phyloP scores from a whole-genome alignment of 2,329 filamentous ascomycete species.

The Emmonsiellopsis sp. region DNA sequence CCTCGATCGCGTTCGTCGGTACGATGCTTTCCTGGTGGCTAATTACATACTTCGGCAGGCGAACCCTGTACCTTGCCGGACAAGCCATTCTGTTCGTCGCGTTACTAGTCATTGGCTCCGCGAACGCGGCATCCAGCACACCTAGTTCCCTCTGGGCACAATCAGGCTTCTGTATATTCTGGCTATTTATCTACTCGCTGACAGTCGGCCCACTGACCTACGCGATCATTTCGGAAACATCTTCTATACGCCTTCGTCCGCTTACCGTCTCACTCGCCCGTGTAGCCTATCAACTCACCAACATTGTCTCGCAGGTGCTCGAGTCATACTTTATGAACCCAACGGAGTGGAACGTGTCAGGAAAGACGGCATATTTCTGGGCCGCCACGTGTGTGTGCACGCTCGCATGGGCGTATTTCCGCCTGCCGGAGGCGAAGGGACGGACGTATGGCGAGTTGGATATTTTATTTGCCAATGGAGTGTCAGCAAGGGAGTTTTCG shows the following conservation, averaged over 20 bases:
- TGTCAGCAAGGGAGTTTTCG: constrained; percentile 28
- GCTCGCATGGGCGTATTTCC: constrained; percentile 23
- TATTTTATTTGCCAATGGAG: constrained; percentile 31
- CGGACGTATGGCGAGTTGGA: constrained; percentile 35
- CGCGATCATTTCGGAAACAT: constrained; percentile 45
- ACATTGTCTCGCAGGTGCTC: constrained; percentile 39
- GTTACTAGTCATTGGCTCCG: constrained; percentile 22
- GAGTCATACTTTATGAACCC: constrained; percentile 25
- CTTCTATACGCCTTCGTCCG: constrained; percentile 46
- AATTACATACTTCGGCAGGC: constrained; percentile 30
- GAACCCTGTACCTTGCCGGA: constrained; percentile 30
- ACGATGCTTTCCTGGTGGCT: constrained; percentile 44
- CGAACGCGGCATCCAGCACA: constrained; percentile 8
- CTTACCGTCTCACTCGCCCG: constrained; percentile 48
- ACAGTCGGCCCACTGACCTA: constrained; percentile 49
- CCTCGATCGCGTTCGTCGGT: constrained; percentile 50
- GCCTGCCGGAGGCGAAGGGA: constrained; percentile 33
- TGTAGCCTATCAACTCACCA: constrained; percentile 42
- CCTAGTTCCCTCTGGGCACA: constrained; percentile 18
- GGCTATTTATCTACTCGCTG: constrained; percentile 47
- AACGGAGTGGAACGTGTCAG: constrained; percentile 23
- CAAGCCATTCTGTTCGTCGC: constrained; percentile 19
- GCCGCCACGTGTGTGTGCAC: constrained; percentile 17
- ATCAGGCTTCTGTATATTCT: constrained; percentile 43
- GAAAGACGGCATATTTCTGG: constrained; percentile 30